A percentile compares a stretch with the other conserved stretches of the same genome.
phyloP scores from a whole-genome alignment of 306 rosid genomes.

The Lagenaria siceraria region DNA sequence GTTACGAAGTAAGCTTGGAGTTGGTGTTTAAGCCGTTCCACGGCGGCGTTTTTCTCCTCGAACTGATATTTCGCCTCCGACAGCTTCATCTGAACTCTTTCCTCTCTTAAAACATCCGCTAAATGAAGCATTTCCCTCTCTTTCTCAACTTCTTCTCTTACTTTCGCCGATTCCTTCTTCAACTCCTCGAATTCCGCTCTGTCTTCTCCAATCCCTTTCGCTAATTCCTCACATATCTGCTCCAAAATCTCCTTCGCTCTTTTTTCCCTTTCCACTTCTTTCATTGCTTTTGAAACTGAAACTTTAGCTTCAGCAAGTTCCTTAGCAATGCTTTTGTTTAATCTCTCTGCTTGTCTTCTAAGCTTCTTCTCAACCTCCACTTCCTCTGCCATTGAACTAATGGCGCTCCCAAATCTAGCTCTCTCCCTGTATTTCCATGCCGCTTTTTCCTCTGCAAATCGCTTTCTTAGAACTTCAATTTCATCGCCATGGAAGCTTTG shows the following conservation, averaged over 20 bases:
- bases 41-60: slow-evolving; percentile 79
- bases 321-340: slow-evolving; percentile 65
- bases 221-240: slow-evolving; percentile 72
- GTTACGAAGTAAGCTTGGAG: slow-evolving; percentile 42
- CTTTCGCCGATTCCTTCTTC: slow-evolving; percentile 62
- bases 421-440: slow-evolving; percentile 61
- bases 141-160: slow-evolving; percentile 65
- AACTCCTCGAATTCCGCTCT: slow-evolving; percentile 71
- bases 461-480: slow-evolving; percentile 32
- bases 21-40: slow-evolving; percentile 52
- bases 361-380: slow-evolving; percentile 70
- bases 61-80: slow-evolving; percentile 78
- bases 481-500: slow-evolving; percentile 35
- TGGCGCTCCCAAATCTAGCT: slow-evolving; percentile 44
- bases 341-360: slow-evolving; percentile 63
- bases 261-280: slow-evolving; percentile 43
- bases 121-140: slow-evolving; percentile 94
- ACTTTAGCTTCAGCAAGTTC: slow-evolving; percentile 56
- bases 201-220: slow-evolving; percentile 74
- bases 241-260: slow-evolving; percentile 77
- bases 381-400: slow-evolving; percentile 43
- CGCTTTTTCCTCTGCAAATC: slow-evolving; percentile 68
- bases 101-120: slow-evolving; percentile 76
- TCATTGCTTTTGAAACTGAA: slow-evolving; percentile 33
- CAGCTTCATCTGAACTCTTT: slow-evolving; percentile 98